Conservation (phyloP, 2,329 filamentous ascomycete species). For the Fusarium miscanthi region DNA sequence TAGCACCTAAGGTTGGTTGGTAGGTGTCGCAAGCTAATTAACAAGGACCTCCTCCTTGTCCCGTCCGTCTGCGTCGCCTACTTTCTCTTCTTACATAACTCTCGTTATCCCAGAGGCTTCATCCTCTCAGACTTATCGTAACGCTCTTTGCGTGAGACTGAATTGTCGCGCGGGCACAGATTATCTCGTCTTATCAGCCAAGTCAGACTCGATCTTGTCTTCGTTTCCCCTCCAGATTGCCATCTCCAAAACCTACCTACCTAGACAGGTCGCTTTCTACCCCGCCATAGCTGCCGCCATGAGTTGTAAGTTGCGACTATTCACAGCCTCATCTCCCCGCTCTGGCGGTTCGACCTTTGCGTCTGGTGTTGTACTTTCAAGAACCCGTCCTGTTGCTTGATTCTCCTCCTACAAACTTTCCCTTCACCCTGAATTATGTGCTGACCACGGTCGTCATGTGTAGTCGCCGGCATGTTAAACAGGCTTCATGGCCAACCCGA, state of each 20-base stretch:
- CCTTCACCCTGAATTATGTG: slow-evolving; percentile 14
- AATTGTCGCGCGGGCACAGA: slow-evolving; percentile 14
- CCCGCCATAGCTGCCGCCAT: slow-evolving; percentile 46
- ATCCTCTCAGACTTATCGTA: slow-evolving; percentile 8
- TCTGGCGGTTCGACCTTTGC: slow-evolving; percentile 23
- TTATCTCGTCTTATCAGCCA: not conserved
- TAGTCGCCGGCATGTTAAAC: slow-evolving; percentile 91
- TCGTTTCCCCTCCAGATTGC: slow-evolving; percentile 14
- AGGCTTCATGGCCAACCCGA: slow-evolving; percentile 96
- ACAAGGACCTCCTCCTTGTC: slow-evolving; percentile 32
- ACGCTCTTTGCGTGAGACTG: slow-evolving; percentile 12
- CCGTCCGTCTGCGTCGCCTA: slow-evolving; percentile 10
- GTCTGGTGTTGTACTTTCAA: not conserved
- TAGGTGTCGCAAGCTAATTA: slow-evolving; percentile 37
- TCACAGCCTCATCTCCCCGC: slow-evolving; percentile 43
- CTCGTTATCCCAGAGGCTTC: slow-evolving; percentile 25
- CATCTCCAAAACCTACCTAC: slow-evolving; percentile 7
- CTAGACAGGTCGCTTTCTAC: slow-evolving; percentile 32
- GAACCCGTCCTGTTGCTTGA: not conserved
- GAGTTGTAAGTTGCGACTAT: slow-evolving; percentile 49
- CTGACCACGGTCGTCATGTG: slow-evolving; percentile 39
- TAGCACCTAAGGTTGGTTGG: not conserved
- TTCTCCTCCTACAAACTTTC: not conserved
- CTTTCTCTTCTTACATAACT: slow-evolving; percentile 24
- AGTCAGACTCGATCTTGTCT: slow-evolving; percentile 3